Evolutionary conservation across 1,139 yeast species (phyloP).

Genomic region (Ogataea hybrid): DNA sequence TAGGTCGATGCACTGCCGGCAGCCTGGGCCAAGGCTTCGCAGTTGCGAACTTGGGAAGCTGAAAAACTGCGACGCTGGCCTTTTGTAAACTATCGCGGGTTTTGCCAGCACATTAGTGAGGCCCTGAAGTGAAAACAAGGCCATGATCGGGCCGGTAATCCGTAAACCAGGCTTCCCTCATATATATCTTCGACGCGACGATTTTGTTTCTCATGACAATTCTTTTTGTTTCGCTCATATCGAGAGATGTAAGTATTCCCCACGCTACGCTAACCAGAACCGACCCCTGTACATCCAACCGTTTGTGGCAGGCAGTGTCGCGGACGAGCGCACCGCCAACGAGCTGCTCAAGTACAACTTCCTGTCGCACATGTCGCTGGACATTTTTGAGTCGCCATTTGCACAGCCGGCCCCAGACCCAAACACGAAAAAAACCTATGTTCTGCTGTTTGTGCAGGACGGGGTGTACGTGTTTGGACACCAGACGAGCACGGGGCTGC

Average conservation of each 20-base stretch:
- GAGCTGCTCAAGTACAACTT: constrained; percentile 58
- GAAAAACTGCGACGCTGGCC: too few species aligned
- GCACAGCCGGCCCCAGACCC: constrained; percentile 20
- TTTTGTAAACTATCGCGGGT: neutral
- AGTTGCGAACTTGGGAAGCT: too few species aligned
- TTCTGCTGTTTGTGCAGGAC: constrained; percentile 57
- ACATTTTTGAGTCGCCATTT: constrained; percentile 55
- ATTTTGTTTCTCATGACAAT: constrained; percentile 25
- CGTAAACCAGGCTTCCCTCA: too few species aligned
- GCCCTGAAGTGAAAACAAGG: neutral
- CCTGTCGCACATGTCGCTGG: constrained; percentile 65
- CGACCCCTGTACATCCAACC: constrained; percentile 60
- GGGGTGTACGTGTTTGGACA: constrained; percentile 60
- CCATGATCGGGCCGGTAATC: neutral
- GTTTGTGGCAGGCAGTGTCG: constrained; percentile 35
- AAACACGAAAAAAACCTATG: constrained; percentile 33
- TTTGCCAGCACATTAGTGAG: neutral
- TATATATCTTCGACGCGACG: constrained; percentile 2
- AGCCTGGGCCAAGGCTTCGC: too few species aligned
- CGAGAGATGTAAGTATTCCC: constrained; percentile 41
- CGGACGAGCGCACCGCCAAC: constrained; percentile 36
- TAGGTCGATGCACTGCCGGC: neutral
- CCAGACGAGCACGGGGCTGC: constrained; percentile 60
- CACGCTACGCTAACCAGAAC: constrained; percentile 31
- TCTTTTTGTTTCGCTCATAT: constrained; percentile 50